Conservation (phyloP, 257 asterid species). For the Penstemon newberryi region DNA sequence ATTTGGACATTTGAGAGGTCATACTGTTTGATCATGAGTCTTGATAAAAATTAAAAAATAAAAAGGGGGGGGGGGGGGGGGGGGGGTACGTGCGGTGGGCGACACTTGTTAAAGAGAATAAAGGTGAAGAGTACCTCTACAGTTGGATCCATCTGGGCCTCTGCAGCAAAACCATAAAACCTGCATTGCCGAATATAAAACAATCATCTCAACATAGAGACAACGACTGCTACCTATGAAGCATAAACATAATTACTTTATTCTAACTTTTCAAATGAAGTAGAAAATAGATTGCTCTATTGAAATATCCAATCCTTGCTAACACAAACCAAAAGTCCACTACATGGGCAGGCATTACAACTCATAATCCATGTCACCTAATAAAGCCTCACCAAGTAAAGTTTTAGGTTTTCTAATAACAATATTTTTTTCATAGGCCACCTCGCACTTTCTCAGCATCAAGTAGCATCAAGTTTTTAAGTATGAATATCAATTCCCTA, state of each 20-base stretch:
- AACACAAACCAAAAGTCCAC: constrained; percentile 9
- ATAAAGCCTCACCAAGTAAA: constrained; percentile 9
- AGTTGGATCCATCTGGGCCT: constrained; percentile 94
- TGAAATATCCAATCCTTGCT: neutral
- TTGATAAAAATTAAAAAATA: neutral
- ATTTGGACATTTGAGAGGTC: too few relatives aligned
- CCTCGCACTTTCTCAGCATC: too few relatives aligned
- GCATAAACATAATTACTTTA: constrained; percentile 8
- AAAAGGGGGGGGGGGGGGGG: too few relatives aligned
- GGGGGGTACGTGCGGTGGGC: too few relatives aligned
- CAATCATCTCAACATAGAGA: constrained; percentile 17
- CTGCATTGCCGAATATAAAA: constrained; percentile 43
- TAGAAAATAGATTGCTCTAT: neutral
- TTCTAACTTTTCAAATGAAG: neutral
- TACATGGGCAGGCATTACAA: neutral
- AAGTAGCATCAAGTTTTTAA: neutral
- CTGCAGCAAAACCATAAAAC: constrained; percentile 93
- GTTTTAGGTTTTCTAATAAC: too few relatives aligned
- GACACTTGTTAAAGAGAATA: constrained; percentile 3
- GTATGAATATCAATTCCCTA: constrained; percentile 10
- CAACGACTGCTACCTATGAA: constrained; percentile 15
- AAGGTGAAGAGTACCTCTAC: constrained; percentile 59
- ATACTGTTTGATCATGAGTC: neutral
- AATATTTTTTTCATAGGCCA: too few relatives aligned
- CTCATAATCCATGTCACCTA: constrained; percentile 3